Evolutionary conservation across 2,329 filamentous ascomycete genomes (phyloP).

Genomic region (Exophiala dermatitidis): DNA sequence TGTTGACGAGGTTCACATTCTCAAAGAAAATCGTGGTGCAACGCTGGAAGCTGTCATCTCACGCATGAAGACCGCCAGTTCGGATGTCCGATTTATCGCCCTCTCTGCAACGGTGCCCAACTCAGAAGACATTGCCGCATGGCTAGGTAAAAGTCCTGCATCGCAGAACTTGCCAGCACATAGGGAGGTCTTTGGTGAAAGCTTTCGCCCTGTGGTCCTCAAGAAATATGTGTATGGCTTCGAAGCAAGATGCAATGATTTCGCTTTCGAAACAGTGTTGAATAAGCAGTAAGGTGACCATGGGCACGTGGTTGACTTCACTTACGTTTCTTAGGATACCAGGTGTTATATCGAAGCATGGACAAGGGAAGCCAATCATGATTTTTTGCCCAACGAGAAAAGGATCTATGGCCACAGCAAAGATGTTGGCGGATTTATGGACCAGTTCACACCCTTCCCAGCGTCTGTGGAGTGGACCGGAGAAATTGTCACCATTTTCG

Average conservation of each 20-base stretch:
- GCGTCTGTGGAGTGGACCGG: conserved; percentile 58
- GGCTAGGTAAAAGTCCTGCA: conserved; percentile 62
- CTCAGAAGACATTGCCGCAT: conserved; percentile 68
- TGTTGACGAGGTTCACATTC: conserved; percentile 81
- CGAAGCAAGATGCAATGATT: conserved; percentile 59
- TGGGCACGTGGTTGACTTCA: not conserved
- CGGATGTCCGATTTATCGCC: conserved; percentile 69
- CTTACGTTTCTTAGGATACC: conserved; percentile 47
- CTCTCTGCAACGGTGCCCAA: conserved; percentile 81
- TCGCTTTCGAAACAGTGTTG: conserved; percentile 65
- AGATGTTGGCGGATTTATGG: conserved; percentile 61
- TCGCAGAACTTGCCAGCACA: conserved; percentile 57
- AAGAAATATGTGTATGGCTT: conserved; percentile 72
- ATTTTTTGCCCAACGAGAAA: conserved; percentile 75
- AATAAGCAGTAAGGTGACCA: conserved; percentile 46
- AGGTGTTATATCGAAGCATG: conserved; percentile 59
- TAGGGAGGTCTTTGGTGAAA: conserved; percentile 66
- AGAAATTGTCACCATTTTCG: conserved; percentile 44
- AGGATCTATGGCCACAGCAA: conserved; percentile 62
- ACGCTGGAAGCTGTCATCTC: conserved; percentile 78
- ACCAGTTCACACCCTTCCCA: conserved; percentile 43
- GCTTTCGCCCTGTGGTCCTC: conserved; percentile 69
- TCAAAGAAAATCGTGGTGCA: conserved; percentile 71
- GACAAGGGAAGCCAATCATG: conserved; percentile 67
- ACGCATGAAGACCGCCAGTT: conserved; percentile 74